phyloP scores from a whole-genome alignment of 768 basidiomycete genomes.

The Psilocybe tampanensis region DNA sequence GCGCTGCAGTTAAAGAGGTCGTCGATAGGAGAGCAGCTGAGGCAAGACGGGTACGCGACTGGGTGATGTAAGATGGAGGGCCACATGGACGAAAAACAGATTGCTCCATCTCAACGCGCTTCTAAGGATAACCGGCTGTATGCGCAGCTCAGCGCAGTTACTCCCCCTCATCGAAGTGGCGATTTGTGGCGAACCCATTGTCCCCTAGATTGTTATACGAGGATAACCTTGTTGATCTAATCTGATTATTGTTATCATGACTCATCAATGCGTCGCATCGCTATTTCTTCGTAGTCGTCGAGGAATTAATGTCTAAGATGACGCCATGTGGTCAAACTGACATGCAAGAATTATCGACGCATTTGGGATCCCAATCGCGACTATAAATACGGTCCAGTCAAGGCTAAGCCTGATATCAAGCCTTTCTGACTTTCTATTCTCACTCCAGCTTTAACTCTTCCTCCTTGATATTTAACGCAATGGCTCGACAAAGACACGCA shows the following conservation, averaged over 20 bases:
- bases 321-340: not conserved
- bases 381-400: not conserved
- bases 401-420: not conserved
- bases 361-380: no score
- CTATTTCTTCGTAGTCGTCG: not conserved
- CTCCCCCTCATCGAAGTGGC: not conserved
- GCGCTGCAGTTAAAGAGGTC: constrained; percentile 55
- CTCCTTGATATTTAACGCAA: not conserved
- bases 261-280: not conserved
- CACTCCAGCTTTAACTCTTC: not conserved
- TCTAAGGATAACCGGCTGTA: not conserved
- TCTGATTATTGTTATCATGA: not conserved
- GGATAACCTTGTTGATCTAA: not conserved
- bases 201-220: not conserved
- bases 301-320: not conserved
- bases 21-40: constrained; percentile 65
- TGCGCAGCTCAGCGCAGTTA: not conserved
- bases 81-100: not conserved
- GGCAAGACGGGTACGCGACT: constrained; percentile 53
- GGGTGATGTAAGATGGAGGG: constrained; percentile 32
- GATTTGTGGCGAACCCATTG: not conserved
- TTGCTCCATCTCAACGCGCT: not conserved
- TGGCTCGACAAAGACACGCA: constrained; percentile 17
- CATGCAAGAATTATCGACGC: no score
- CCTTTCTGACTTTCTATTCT: not conserved